Percentiles rank a stretch among this genome's conserved stretches.
These are phyloP conservation scores for Endocarpon pusillum DNA, from an alignment of 495 filamentous ascomycete species.

Conservation along the genomic window DNA sequence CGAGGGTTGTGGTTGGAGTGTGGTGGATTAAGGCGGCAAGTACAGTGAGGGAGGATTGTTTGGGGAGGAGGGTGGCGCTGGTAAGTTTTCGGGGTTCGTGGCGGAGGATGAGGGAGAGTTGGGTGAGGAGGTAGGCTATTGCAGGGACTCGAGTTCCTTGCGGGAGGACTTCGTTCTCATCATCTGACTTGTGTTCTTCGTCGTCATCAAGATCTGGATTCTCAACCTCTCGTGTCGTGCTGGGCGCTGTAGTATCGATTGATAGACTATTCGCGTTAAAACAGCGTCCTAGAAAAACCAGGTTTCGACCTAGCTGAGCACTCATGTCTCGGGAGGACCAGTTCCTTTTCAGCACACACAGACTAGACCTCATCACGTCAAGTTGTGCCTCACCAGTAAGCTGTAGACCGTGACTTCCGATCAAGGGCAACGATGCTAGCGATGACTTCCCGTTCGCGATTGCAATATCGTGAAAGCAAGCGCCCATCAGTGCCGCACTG, in stretches of 20 bases:
- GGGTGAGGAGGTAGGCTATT: slow-evolving; percentile 56
- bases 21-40: slow-evolving; percentile 42
- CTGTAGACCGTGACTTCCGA: slow-evolving; percentile 50
- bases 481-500: slow-evolving; percentile 54
- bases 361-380: slow-evolving; percentile 41
- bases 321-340: slow-evolving; percentile 51
- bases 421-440: slow-evolving; percentile 40
- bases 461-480: slow-evolving; percentile 64
- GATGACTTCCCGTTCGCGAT: slow-evolving; percentile 35
- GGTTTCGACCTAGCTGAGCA: slow-evolving; percentile 54
- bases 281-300: slow-evolving; percentile 56
- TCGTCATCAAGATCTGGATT: slow-evolving; percentile 25
- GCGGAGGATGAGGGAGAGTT: slow-evolving; percentile 60
- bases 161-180: slow-evolving; percentile 19
- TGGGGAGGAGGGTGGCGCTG: slow-evolving; percentile 43
- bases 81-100: slow-evolving; percentile 51
- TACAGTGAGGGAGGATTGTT: slow-evolving; percentile 59
- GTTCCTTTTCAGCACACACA: slow-evolving; percentile 48
- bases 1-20: slow-evolving; percentile 37
- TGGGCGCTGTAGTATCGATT: slow-evolving; percentile 19
- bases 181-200: slow-evolving; percentile 25
- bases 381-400: slow-evolving; percentile 48
- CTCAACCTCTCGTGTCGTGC: slow-evolving; percentile 15
- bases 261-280: slow-evolving; percentile 43
- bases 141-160: slow-evolving; percentile 24